Evolutionary conservation across 495 filamentous ascomycete genomes (phyloP), one percentile per base, ranked within the genome.

Genomic region (Xylaria intraflava): DNA sequence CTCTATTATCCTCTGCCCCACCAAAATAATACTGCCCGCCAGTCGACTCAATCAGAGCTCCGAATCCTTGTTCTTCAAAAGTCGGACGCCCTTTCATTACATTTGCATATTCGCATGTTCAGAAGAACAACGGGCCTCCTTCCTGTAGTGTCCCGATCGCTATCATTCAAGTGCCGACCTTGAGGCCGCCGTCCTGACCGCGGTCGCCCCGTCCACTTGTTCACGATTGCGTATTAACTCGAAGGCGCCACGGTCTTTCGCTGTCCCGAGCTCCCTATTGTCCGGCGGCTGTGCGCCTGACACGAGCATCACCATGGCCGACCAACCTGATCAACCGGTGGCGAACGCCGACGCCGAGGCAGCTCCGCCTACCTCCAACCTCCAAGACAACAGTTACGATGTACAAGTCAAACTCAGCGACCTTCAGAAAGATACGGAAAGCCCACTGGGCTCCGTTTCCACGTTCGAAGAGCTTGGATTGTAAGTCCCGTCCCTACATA

Each of bases 381-480:
- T 95, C 9, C 72, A 87, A 44, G 89, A 93, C 60, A 79, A 81
- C 2, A 81, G 83, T 24, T 91, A 87, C 70, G 83, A 87, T 50
- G 75, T 98, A 46, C 83, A 95, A 58, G 89, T 98, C 57, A 92
- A 93, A 72, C 79, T 98, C 42, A 86, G 83, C 58, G 91, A 95
- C 63, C 76, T 95, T 40, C 92, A 96, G 66, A 79, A 81, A 14
- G 89, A 98, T 62, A 83, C 85, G 0, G 84, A 88, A 53, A 92
- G 88, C 65, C 93, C 93, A 2, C 77, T 98, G 19, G 91, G 78
- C 69, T 97, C 93, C 9, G 81, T 84, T 47, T 85, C 85, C 57
- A 81, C 77, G 0, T 99, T 97, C 65, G 85, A 96, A 35, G 81
- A 95, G 54, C 80, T 99, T 52, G 84, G 87, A 58, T 73, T 97